Conservation (phyloP, 202 grass and related monocot genomes). For the Panicum virgatum region DNA sequence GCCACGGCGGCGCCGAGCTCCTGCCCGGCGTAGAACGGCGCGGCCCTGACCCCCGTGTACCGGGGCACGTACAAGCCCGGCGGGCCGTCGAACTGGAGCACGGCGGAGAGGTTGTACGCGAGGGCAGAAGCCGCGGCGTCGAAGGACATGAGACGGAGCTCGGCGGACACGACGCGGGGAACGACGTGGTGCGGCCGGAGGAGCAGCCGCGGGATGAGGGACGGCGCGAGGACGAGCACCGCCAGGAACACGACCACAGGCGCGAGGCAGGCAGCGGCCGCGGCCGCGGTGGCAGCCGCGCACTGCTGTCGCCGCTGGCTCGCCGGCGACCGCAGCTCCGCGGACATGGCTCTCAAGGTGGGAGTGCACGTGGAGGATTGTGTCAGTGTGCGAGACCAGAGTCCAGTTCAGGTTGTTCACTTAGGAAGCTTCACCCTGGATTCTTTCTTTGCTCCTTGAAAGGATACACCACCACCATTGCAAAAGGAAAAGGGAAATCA, state of each 20-base stretch:
- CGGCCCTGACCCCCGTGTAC: slow-evolving; percentile 16
- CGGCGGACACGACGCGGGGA: slow-evolving; percentile 8
- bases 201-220: slow-evolving; percentile 28
- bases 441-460: slow-evolving; percentile 31
- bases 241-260: slow-evolving; percentile 27
- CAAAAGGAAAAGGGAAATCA: slow-evolving; percentile 30
- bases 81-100: slow-evolving; percentile 10
- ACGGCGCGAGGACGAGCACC: slow-evolving; percentile 33
- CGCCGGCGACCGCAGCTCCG: not conserved
- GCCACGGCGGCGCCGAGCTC: slow-evolving; percentile 23
- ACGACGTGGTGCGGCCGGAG: slow-evolving; percentile 29
- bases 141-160: slow-evolving; percentile 33
- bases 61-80: not conserved
- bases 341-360: slow-evolving; percentile 3
- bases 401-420: not conserved
- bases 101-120: slow-evolving; percentile 37
- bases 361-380: not conserved
- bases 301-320: slow-evolving; percentile 22
- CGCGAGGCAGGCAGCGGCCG: not conserved
- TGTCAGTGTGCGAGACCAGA: not conserved
- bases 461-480: slow-evolving; percentile 29
- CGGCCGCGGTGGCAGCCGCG: not conserved
- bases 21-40: slow-evolving; percentile 34
- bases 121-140: not conserved
- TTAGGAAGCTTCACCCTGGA: not conserved